Evolutionary conservation across 1,284 basidiomycete genomes (phyloP), one percentile per base, ranked within the genome.

Genomic region (Malassezia yamatoensis): DNA sequence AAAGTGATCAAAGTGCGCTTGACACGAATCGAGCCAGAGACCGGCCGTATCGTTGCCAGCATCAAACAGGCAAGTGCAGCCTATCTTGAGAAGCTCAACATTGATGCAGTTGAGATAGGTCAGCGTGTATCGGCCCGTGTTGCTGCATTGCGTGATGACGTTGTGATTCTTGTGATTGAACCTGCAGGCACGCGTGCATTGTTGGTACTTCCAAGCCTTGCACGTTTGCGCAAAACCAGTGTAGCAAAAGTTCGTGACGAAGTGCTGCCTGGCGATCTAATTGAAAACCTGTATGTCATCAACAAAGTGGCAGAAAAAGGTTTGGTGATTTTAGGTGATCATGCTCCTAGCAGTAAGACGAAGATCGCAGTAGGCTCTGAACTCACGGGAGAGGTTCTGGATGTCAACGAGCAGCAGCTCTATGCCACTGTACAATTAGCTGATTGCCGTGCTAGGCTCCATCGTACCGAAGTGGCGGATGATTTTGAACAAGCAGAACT

Each of bases 301-400:
- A 86, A 88, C n/a, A 86, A 88, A 66, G 90, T 90, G 72, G 79
- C 57, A 56, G 42, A 61, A 57, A 59, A 62, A 49, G 44, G 63
- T 52, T 37, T 62, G 43, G 55, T 63, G 55, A 21, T 65, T 59
- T 47, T 53, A 33, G 42, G 70, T 60, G 53, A 67, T 60, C 15
- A 61, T 52, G 34, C 59, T 60, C 32, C 85, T 94, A 44, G 90
- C 87, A 9, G 93, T 88, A 68, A 93, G 96, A 59, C 81, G 84
- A 50, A 88, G 85, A 36, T 87, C 83, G 74, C 85, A 89, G 39
- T 44, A 96, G 78, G 29, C 78, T 77, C 4, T 88, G 81, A 32
- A 40, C 96, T 90, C 48, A 96, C 83, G 29, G 81, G 80, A 78
- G 96, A 96, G 74, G 96, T 81, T 67, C 94, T 93, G 2, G 53